Percentiles rank a stretch among this genome's conserved stretches.
Evolutionary conservation across 2,329 filamentous ascomycete species (phyloP).

Genomic region (Ceratocystis cacaofunesta): DNA sequence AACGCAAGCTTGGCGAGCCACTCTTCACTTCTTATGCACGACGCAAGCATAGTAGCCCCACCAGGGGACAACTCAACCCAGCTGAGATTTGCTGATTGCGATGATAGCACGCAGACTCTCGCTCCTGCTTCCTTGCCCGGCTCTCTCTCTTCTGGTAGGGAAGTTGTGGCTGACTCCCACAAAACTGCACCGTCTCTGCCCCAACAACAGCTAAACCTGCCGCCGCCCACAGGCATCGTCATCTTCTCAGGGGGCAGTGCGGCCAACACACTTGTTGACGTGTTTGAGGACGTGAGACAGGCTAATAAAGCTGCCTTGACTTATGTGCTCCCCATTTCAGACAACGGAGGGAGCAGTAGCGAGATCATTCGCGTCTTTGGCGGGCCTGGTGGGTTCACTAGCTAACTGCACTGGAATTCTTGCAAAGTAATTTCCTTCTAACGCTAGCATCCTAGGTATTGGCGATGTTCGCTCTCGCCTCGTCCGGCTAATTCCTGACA

Average conservation of each 20-base stretch:
- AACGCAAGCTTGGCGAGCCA: neutral
- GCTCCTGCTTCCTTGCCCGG: neutral
- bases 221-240: constrained; percentile 44
- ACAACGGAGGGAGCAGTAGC: constrained; percentile 88
- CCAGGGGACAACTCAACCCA: neutral
- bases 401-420: neutral
- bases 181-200: neutral
- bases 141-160: neutral
- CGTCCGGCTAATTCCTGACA: constrained; percentile 69
- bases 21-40: neutral
- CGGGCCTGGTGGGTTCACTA: constrained; percentile 54
- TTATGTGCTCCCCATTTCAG: constrained; percentile 88
- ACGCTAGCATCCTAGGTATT: constrained; percentile 37
- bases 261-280: constrained; percentile 86
- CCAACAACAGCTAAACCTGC: neutral
- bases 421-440: neutral
- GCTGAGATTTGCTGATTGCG: neutral
- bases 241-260: constrained; percentile 87
- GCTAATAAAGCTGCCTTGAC: constrained; percentile 54
- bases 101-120: neutral
- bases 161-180: neutral
- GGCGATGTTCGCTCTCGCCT: constrained; percentile 44
- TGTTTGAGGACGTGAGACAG: constrained; percentile 55
- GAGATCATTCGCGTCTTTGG: constrained; percentile 91
- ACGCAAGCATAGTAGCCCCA: neutral